A percentile compares a stretch with the other conserved stretches of the same genome.
These are phyloP conservation scores for Fraxinus pennsylvanica DNA, from an alignment of 257 asterid species.

Conservation along the genomic window DNA sequence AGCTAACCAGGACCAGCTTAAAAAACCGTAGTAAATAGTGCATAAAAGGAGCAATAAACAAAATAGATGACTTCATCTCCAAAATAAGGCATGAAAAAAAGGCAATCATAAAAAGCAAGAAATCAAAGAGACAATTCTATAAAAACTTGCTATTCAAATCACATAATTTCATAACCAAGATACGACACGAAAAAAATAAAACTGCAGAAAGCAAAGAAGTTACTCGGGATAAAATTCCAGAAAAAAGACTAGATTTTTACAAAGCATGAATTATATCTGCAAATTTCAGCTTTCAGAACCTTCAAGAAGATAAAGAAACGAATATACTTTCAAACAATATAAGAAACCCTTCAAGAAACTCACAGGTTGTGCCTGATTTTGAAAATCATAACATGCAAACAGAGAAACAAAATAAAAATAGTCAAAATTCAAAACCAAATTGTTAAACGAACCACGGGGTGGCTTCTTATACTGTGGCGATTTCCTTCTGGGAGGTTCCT, in stretches of 20 bases:
- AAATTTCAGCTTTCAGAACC: background rate
- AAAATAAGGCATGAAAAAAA: conserved; percentile 13
- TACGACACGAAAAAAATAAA: background rate
- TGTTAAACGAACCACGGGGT: conserved; percentile 40
- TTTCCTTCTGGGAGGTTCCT: background rate
- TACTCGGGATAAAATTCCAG: background rate
- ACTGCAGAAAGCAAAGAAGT: background rate
- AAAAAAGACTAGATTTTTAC: no score
- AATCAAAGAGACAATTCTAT: conserved; percentile 9
- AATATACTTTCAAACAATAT: background rate
- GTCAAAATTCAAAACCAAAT: background rate
- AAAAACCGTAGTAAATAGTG: no score
- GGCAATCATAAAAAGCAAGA: background rate
- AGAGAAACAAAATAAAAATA: background rate
- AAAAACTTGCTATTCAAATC: background rate
- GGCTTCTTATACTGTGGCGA: conserved; percentile 39
- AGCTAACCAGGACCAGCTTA: background rate
- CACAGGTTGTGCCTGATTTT: background rate
- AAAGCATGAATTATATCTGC: background rate
- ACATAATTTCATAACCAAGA: background rate
- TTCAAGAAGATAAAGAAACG: conserved; percentile 10
- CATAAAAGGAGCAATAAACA: background rate
- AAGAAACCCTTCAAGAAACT: background rate
- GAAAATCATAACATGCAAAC: background rate
- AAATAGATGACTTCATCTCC: conserved; percentile 5